phyloP scores from a whole-genome alignment of 2,329 filamentous ascomycete genomes.

The Biscogniauxia mediterranea region DNA sequence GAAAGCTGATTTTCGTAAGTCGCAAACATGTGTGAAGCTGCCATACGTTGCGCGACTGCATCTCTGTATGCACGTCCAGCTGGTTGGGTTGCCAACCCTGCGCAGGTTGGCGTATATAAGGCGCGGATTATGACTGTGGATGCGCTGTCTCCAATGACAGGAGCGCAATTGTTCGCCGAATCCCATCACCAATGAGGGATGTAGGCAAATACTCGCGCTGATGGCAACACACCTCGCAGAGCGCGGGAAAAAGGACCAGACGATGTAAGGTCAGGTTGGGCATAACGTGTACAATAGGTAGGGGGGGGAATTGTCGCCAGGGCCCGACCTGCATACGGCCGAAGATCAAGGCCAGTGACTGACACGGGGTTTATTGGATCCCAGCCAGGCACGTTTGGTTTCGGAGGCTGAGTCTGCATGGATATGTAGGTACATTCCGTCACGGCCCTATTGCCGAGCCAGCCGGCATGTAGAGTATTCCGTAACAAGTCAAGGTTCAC shows the following conservation, averaged over 20 bases:
- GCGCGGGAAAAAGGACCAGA: neutral
- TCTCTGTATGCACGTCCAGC: neutral
- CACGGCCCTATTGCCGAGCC: neutral
- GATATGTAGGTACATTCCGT: neutral
- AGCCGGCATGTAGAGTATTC: neutral
- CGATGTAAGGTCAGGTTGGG: neutral
- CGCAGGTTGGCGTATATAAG: neutral
- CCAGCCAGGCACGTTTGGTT: neutral
- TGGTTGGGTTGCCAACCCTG: neutral
- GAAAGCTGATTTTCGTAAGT: neutral
- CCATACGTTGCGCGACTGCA: neutral
- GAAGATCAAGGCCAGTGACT: neutral
- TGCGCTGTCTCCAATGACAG: neutral
- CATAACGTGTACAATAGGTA: neutral
- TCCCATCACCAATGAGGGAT: neutral
- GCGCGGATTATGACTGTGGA: neutral
- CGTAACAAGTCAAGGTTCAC: neutral
- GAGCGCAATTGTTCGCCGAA: too few species aligned
- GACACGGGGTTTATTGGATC: neutral
- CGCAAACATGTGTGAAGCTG: neutral
- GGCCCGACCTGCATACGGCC: neutral
- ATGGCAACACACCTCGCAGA: neutral
- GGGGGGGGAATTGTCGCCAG: too few species aligned
- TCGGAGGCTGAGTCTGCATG: neutral
- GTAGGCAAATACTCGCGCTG: neutral